A percentile compares a stretch with the other conserved stretches of the same genome.
Evolutionary conservation across 345 rosid genomes (phyloP).

Genomic region (Pistacia integerrima): DNA sequence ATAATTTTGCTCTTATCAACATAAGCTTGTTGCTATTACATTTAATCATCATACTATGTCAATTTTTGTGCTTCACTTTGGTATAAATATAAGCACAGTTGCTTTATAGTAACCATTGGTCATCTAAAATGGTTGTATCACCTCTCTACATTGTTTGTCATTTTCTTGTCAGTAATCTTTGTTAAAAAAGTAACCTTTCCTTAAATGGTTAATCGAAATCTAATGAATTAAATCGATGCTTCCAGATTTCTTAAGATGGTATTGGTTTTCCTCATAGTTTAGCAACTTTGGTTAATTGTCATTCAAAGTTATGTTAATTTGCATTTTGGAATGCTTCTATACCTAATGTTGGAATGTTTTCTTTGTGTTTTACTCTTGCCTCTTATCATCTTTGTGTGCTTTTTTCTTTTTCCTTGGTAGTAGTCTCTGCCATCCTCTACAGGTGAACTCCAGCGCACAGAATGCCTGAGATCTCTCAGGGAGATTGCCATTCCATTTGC

Average conservation of each 20-base stretch:
- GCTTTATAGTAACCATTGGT: not conserved
- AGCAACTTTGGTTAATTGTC: not conserved
- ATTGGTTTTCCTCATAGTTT: not conserved
- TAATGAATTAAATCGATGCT: too few species aligned
- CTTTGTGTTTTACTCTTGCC: not conserved
- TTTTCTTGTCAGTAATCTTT: not conserved
- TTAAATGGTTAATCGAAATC: too few species aligned
- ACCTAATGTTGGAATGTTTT: conserved; percentile 4
- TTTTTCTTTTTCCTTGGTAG: conserved; percentile 16
- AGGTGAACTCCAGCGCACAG: conserved; percentile 92
- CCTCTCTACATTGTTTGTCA: not conserved
- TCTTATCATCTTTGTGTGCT: conserved; percentile 8
- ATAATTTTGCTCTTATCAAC: not conserved
- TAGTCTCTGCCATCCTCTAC: conserved; percentile 81
- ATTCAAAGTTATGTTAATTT: conserved; percentile 7
- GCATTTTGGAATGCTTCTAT: not conserved
- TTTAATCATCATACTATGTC: not conserved
- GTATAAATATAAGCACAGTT: not conserved
- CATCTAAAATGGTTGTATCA: not conserved
- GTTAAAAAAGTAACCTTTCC: too few species aligned
- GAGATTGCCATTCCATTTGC: conserved; percentile 91
- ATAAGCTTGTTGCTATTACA: not conserved
- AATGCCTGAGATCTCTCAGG: conserved; percentile 84
- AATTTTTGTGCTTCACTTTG: not conserved
- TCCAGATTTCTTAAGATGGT: too few species aligned